Percentiles rank a stretch among this genome's conserved stretches.
Conservation (phyloP, 495 filamentous ascomycete species). For the Terfezia claveryi region DNA sequence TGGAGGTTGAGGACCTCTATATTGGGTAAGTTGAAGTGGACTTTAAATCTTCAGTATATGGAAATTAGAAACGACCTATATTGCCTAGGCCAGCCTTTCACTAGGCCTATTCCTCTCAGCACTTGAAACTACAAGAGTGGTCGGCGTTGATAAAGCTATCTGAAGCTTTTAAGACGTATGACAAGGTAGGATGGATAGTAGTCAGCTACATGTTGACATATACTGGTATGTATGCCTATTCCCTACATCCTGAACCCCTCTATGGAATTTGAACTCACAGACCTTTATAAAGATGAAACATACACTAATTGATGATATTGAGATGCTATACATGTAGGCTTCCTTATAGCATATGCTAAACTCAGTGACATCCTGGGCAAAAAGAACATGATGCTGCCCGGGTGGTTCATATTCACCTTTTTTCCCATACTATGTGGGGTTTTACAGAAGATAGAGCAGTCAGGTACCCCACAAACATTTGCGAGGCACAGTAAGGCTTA, state of each 20-base stretch:
- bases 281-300: too few relatives aligned
- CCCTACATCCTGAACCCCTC: too few relatives aligned
- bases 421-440: conserved; percentile 33
- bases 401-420: conserved; percentile 26
- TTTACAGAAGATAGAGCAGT: too few relatives aligned
- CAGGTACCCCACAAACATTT: too few relatives aligned
- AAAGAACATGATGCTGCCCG: conserved; percentile 18
- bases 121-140: neutral
- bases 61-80: neutral
- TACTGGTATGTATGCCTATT: neutral
- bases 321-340: neutral
- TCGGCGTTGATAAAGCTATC: neutral
- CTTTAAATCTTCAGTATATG: neutral
- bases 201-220: neutral
- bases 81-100: neutral
- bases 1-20: neutral
- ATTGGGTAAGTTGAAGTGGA: neutral
- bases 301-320: too few relatives aligned
- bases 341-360: neutral
- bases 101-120: neutral
- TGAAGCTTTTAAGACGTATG: neutral
- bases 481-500: too few relatives aligned
- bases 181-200: neutral
- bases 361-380: neutral
- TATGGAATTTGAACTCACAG: too few relatives aligned